Evolutionary conservation across 2,329 filamentous ascomycete genomes (phyloP), one percentile per base, ranked within the genome.

Genomic region (Exophiala alcalophila): DNA sequence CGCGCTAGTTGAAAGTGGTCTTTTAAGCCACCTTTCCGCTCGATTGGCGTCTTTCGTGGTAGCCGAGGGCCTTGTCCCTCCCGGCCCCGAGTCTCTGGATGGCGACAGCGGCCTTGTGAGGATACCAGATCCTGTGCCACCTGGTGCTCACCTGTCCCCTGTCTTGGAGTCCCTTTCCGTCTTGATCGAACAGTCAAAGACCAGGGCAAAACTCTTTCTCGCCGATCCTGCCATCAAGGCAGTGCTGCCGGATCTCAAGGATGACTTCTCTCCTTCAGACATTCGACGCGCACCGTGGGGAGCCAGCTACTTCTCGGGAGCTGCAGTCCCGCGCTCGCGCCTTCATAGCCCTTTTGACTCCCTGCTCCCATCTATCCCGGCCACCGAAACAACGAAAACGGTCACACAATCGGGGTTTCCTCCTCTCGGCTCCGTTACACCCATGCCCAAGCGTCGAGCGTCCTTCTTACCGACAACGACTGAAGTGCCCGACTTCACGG

Each of bases 101-200:
- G 65, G 69, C n/a, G 66, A 69, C 20, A 73, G 81, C 41, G 76
- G 76, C 5, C 59, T 81, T 23, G 63, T 71, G 38, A 73, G 76
- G 5, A 74, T 87, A 32, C 84, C 84, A 2, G 65, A 73, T 3
- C 71, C 83, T 16, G 78, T 85, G 5, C 74, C 77, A 2, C 67
- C 72, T 10, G 70, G 69, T 11, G 71, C 78, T 18, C 78, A 76
- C 47, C 66, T 94, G 26, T 74, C 80, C 2, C 79, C 80, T 7
- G 77, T 95, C 12, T 67, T 97, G 5, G 83, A 88, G 49, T 86
- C 90, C 0, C 78, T 94, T 36, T 76, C 81, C 14, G 76, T 81
- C 31, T 84, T 96, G 33, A 77, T 95, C 35, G 77, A 81, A 48
- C 80, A 86, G 56, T 96, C 91, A 1, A 83, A 82, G 54, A 86